Percentiles rank a stretch among this genome's conserved stretches.
phyloP scores from a whole-genome alignment of 306 rosid genomes.

The Prunus salicina region DNA sequence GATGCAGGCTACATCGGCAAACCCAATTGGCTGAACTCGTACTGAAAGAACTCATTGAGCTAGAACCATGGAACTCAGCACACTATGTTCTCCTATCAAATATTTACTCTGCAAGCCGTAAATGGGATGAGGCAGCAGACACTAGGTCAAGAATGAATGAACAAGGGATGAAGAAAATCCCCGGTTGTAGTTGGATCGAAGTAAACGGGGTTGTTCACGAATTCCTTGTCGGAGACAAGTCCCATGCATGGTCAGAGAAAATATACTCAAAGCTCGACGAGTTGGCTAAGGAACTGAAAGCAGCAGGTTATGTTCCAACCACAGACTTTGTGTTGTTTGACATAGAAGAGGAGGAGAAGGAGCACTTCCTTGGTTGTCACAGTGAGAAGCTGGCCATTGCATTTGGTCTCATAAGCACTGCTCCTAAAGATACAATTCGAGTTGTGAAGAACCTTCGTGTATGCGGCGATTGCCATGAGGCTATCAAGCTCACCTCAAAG shows the following conservation, averaged over 20 bases:
- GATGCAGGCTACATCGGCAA: conserved; percentile 60
- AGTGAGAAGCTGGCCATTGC: conserved; percentile 79
- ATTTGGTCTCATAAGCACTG: conserved; percentile 52
- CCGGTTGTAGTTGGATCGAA: conserved; percentile 72
- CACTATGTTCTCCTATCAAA: conserved; percentile 68
- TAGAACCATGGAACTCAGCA: conserved; percentile 83
- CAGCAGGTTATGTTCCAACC: conserved; percentile 64
- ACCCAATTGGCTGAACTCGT: conserved; percentile 57
- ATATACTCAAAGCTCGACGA: conserved; percentile 60
- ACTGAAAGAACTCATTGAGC: conserved; percentile 56
- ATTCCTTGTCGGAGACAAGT: conserved; percentile 66
- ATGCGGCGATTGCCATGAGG: conserved; percentile 74
- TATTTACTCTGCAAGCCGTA: conserved; percentile 58
- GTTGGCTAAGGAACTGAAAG: conserved; percentile 54
- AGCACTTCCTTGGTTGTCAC: conserved; percentile 63
- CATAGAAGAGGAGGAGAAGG: conserved; percentile 74
- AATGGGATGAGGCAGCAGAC: conserved; percentile 66
- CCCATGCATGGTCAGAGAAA: conserved; percentile 51
- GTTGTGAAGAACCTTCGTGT: conserved; percentile 74
- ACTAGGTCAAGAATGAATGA: conserved; percentile 49
- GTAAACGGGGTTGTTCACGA: conserved; percentile 58
- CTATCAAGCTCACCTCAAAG: conserved; percentile 58
- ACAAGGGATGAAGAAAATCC: conserved; percentile 59
- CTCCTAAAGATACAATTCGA: conserved; percentile 43
- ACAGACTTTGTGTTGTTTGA: conserved; percentile 72